A percentile compares a stretch with the other conserved stretches of the same genome.
phyloP scores from a whole-genome alignment of 495 filamentous ascomycete species.

The Copromyces sp. region DNA sequence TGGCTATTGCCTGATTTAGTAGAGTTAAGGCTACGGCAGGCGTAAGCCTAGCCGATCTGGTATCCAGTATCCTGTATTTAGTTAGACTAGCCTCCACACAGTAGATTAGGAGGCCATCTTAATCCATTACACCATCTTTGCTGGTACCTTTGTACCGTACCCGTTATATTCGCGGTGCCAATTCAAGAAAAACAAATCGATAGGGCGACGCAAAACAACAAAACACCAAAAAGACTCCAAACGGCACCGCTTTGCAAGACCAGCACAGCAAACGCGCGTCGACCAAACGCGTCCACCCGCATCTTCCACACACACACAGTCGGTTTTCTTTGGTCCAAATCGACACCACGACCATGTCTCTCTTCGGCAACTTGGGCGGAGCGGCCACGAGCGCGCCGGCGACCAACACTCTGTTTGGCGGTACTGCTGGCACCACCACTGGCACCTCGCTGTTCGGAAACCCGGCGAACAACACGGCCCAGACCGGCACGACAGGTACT shows the following conservation, averaged over 20 bases:
- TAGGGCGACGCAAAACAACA: not conserved
- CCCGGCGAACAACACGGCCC: not conserved
- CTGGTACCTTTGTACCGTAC: no score
- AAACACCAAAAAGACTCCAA: slow-evolving; percentile 8
- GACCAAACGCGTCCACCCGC: not conserved
- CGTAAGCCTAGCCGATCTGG: no score
- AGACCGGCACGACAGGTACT: slow-evolving; percentile 8
- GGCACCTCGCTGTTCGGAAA: slow-evolving; percentile 8
- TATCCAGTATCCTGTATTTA: no score
- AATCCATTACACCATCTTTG: no score
- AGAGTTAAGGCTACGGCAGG: no score
- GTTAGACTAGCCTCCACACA: no score
- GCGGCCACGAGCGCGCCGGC: slow-evolving; percentile 2
- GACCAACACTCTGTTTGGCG: not conserved
- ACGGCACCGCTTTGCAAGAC: not conserved
- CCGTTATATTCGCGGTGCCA: no score
- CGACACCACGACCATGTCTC: slow-evolving; percentile 5
- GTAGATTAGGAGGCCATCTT: no score
- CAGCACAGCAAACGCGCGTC: slow-evolving; percentile 4
- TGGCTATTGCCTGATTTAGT: no score
- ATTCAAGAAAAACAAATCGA: slow-evolving; percentile 1
- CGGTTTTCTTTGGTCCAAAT: not conserved
- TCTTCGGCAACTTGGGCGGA: slow-evolving; percentile 6
- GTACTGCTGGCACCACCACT: not conserved
- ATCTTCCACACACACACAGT: not conserved